Conservation (phyloP, 2,329 filamentous ascomycete genomes). For the Stenocarpella maydis region DNA sequence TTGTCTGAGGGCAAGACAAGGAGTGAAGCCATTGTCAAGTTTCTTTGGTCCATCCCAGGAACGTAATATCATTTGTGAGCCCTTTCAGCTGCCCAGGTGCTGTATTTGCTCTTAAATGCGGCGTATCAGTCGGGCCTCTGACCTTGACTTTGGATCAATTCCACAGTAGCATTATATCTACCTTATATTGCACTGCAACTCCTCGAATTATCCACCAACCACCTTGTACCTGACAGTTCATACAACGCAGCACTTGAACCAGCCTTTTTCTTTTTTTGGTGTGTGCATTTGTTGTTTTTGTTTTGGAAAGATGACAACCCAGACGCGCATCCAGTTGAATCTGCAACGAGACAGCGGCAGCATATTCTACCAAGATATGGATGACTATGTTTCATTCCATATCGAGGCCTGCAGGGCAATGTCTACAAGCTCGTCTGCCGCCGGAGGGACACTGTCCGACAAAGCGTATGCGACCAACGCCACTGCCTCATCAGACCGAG, state of each 20-base stretch:
- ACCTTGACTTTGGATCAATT: neutral
- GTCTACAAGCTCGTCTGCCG: neutral
- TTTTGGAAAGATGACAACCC: neutral
- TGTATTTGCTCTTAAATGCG: neutral
- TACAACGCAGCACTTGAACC: neutral
- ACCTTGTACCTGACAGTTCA: neutral
- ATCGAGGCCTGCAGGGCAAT: neutral
- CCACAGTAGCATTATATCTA: neutral
- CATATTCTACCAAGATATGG: conserved; percentile 6
- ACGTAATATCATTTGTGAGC: neutral
- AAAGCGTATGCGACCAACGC: neutral
- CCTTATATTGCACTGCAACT: neutral
- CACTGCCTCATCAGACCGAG: neutral
- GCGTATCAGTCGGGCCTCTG: neutral
- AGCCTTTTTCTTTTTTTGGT: too few relatives aligned
- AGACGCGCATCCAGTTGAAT: conserved; percentile 16
- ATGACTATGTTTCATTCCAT: conserved; percentile 19
- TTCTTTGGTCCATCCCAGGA: neutral
- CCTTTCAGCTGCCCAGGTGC: too few relatives aligned
- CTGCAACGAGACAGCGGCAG: conserved; percentile 14
- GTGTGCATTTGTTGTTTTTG: too few relatives aligned
- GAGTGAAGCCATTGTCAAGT: neutral
- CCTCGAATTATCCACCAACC: neutral
- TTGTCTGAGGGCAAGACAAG: neutral
- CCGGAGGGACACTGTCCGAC: neutral